These are phyloP conservation scores for Hemerocallis citrina DNA, from an alignment of 106 monocot species.

Conservation along the genomic window DNA sequence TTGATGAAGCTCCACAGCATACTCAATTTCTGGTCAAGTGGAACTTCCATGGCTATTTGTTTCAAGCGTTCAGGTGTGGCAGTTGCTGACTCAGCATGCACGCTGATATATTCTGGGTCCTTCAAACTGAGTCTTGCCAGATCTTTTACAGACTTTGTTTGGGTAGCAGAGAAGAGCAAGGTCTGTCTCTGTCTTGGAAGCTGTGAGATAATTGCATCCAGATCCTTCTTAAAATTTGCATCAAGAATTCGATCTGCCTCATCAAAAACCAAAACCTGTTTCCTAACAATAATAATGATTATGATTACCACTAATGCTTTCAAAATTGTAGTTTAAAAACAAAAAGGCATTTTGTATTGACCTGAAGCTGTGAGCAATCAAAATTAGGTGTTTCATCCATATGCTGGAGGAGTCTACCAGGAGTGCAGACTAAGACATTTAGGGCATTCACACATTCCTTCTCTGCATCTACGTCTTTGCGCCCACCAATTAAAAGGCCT, in stretches of 20 bases:
- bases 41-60: conserved; percentile 76
- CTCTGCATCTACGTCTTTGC: conserved; percentile 86
- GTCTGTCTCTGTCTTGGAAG: conserved; percentile 83
- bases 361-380: conserved; percentile 93
- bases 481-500: conserved; percentile 80
- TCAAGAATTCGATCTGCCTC: conserved; percentile 99
- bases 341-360: conserved; percentile 19
- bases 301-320: not conserved
- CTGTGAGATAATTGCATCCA: conserved; percentile 83
- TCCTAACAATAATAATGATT: conserved; percentile 18
- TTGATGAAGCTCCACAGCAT: conserved; percentile 95
- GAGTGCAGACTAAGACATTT: conserved; percentile 89
- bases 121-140: conserved; percentile 89
- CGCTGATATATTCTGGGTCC: conserved; percentile 94
- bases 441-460: conserved; percentile 63
- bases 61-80: conserved; percentile 76
- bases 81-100: conserved; percentile 75
- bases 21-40: conserved; percentile 82
- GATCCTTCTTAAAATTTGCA: conserved; percentile 54
- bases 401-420: conserved; percentile 92
- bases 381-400: conserved; percentile 94
- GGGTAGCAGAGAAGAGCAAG: conserved; percentile 90
- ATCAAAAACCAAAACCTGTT: conserved; percentile 93
- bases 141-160: conserved; percentile 96
- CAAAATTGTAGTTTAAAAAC: not conserved